These are phyloP conservation scores for Hanseniaspora nectarophila DNA, from an alignment of 805 yeast species.

Conservation along the genomic window DNA sequence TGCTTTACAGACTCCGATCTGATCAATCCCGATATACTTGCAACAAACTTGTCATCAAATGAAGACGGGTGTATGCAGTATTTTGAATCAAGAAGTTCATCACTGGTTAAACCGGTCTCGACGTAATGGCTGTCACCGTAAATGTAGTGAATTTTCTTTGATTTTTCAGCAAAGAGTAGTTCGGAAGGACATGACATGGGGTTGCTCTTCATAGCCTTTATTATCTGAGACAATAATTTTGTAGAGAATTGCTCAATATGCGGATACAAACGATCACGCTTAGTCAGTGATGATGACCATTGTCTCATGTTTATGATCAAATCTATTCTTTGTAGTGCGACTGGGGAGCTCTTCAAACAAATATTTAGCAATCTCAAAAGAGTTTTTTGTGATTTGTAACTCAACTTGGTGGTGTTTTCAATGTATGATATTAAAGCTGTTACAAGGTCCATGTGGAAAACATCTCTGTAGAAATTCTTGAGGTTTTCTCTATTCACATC, in stretches of 20 bases:
- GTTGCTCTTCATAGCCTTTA: slow-evolving; percentile 33
- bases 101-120: not conserved
- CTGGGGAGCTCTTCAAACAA: slow-evolving; percentile 50
- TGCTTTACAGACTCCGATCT: slow-evolving; percentile 20
- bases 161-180: slow-evolving; percentile 50
- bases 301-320: slow-evolving; percentile 49
- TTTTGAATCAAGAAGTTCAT: not conserved
- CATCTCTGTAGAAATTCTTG: slow-evolving; percentile 26
- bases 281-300: slow-evolving; percentile 40
- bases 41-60: slow-evolving; percentile 19
- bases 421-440: not conserved
- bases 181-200: slow-evolving; percentile 50
- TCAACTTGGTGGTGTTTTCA: slow-evolving; percentile 50
- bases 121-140: not conserved
- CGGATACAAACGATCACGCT: slow-evolving; percentile 35
- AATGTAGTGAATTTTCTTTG: slow-evolving; percentile 26
- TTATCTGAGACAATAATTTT: slow-evolving; percentile 52
- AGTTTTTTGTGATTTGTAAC: slow-evolving; percentile 46
- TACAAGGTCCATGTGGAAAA: slow-evolving; percentile 8
- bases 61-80: slow-evolving; percentile 21
- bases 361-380: slow-evolving; percentile 58
- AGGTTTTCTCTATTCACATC: slow-evolving; percentile 17
- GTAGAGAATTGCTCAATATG: slow-evolving; percentile 56
- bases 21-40: slow-evolving; percentile 22
- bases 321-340: slow-evolving; percentile 51